Conservation (phyloP, 2,329 filamentous ascomycete species). For the Clarireedia monteithiana region DNA sequence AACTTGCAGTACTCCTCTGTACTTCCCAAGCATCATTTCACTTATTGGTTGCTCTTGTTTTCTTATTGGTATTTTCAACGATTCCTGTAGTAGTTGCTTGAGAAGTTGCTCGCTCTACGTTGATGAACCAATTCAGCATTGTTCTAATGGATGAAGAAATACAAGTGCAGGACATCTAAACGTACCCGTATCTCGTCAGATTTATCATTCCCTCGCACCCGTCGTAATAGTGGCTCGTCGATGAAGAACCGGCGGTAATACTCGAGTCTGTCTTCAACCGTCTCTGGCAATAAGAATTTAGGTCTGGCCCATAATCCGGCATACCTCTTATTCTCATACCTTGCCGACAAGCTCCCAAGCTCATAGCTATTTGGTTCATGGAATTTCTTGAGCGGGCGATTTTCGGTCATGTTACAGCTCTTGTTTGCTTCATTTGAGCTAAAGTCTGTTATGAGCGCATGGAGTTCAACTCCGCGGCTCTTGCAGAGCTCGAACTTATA, state of each 20-base stretch:
- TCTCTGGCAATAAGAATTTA: background rate
- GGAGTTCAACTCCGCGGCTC: background rate
- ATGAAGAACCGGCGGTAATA: slow-evolving; percentile 14
- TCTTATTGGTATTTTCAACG: background rate
- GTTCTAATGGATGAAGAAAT: background rate
- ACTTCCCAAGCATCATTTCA: background rate
- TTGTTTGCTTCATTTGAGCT: background rate
- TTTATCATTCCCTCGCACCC: slow-evolving; percentile 12
- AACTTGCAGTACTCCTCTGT: slow-evolving; percentile 10
- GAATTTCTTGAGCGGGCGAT: background rate
- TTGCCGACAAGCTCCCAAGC: too few species aligned
- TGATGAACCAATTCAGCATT: background rate
- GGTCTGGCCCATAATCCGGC: background rate
- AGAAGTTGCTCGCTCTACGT: slow-evolving; percentile 7
- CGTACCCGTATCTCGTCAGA: background rate
- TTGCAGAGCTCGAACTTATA: slow-evolving; percentile 5
- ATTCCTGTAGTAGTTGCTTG: slow-evolving; percentile 12
- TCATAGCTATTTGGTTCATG: too few species aligned
- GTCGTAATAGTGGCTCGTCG: slow-evolving; percentile 13
- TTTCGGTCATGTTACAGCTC: background rate
- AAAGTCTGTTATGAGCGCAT: slow-evolving; percentile 4
- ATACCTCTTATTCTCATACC: too few species aligned
- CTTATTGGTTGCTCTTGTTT: background rate
- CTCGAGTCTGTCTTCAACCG: slow-evolving; percentile 13
- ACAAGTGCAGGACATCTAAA: background rate